Base-by-base conservation (phyloP, 768 basidiomycete species). In the Rossbeevera mucosa region DNA sequence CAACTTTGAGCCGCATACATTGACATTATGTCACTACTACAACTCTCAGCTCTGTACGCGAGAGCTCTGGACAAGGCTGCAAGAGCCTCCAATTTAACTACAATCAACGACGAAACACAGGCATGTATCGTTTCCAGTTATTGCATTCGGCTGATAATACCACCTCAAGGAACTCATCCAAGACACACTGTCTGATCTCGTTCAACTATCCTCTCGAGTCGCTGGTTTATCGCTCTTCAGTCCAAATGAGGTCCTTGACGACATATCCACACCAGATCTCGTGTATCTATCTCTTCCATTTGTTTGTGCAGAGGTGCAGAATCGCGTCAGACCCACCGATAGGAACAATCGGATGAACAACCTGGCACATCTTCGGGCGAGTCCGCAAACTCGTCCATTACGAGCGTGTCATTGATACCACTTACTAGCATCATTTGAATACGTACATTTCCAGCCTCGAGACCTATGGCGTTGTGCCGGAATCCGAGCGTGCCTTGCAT, bases 171-270 rank as follows among this genome's bases (percentile, higher is more conserved):
- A 81, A 56, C 68, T 88, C 49, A 66, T 91, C 24, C 72, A 74
- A 38, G 73, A 76, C 44, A 74, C 81, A 40, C 64, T 86, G 47
- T 64, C 68, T 7, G 81, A 90, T 71, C 71, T 93, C 26, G 71
- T 72, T 22, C 70, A 72, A 40, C 68, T 88, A 33, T 71, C 74
- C 43, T 70, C 76, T 28, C 78, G 82, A 22, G 75, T 92, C 50
- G 58, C 76, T 22, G 76, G 75, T 33, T 73, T 94, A 41, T 79
- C 81, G 0, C 70, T 94, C 30, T 92, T 94, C 72, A 93, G 91
- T 52, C 74, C 84, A 4, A 94, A 94, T 61, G 92, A 95, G 62
- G 76, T 75, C 0, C 71, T 93, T 16, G 87, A 91, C 42, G 92
- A 95, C 66, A 82, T 95, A 50, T 75, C 87, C 3, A 91, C 91